Evolutionary conservation across 371 early-diverging fungal species (phyloP).

Genomic region (Capillidium rhysosporum): DNA sequence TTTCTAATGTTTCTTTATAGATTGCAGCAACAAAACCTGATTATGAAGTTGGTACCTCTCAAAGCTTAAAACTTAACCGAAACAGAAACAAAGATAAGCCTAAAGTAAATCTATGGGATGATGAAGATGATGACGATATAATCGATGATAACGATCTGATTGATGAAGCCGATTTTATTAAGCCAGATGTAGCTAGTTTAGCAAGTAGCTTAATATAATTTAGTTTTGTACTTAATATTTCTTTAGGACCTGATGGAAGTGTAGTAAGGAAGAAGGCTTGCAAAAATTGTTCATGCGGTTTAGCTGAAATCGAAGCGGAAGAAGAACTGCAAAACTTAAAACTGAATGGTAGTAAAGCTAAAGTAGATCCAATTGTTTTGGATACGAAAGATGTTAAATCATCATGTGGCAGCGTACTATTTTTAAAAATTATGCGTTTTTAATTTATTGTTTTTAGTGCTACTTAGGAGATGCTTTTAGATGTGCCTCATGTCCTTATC

Average conservation of each 20-base stretch:
- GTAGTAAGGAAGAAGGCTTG: constrained; percentile 78
- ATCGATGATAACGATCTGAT: constrained; percentile 76
- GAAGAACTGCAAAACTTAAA: constrained; percentile 16
- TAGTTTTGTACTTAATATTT: constrained; percentile 4
- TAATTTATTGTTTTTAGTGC: constrained; percentile 48
- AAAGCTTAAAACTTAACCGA: constrained; percentile 34
- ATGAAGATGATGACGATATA: constrained; percentile 33
- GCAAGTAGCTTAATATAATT: constrained; percentile 16
- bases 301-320: constrained; percentile 45
- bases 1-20: constrained; percentile 19
- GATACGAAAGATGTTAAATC: constrained; percentile 11
- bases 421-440: constrained; percentile 6
- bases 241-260: constrained; percentile 17
- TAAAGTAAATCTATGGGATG: constrained; percentile 37
- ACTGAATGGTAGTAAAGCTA: constrained; percentile 6
- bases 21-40: constrained; percentile 57
- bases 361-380: constrained; percentile 7
- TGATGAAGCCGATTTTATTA: constrained; percentile 64
- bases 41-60: constrained; percentile 65
- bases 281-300: constrained; percentile 92
- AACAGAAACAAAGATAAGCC: constrained; percentile 14
- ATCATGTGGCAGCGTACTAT: constrained; percentile 48
- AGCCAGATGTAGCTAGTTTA: constrained; percentile 46
- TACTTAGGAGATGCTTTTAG: constrained; percentile 98
- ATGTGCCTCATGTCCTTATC: constrained; percentile 93